phyloP scores from a whole-genome alignment of 192 early-diverging fungal genomes.

The Backusella morwellensis region DNA sequence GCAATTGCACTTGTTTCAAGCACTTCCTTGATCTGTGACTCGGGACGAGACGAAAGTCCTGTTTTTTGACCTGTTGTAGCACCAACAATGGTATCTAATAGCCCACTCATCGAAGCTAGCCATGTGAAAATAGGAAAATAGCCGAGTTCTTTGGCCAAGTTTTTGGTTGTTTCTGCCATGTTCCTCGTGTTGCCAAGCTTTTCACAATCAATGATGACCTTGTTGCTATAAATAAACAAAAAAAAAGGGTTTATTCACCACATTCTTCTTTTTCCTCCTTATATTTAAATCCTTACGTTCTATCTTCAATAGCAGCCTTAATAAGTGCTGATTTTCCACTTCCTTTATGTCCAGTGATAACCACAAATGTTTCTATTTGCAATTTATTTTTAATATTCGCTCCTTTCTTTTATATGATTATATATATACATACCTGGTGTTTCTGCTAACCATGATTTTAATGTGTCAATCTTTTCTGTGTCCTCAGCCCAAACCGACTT shows the following conservation, averaged over 20 bases:
- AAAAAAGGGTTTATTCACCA: neutral
- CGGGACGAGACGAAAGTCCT: conserved; percentile 77
- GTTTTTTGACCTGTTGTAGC: conserved; percentile 91
- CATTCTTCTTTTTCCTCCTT: neutral
- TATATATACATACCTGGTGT: conserved; percentile 41
- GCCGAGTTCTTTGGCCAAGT: conserved; percentile 81
- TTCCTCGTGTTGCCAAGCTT: conserved; percentile 70
- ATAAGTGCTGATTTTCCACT: conserved; percentile 79
- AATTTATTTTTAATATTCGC: neutral
- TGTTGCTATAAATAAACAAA: conserved; percentile 39
- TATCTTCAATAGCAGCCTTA: conserved; percentile 61
- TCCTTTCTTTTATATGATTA: neutral
- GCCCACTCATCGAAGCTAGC: conserved; percentile 64
- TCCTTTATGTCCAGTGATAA: conserved; percentile 85
- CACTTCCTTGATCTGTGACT: conserved; percentile 80
- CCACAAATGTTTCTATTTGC: conserved; percentile 70
- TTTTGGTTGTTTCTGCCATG: conserved; percentile 71
- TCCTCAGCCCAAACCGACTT: conserved; percentile 53
- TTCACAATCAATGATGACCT: conserved; percentile 79
- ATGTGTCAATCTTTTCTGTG: conserved; percentile 51
- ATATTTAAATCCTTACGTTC: conserved; percentile 40
- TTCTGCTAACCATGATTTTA: conserved; percentile 58
- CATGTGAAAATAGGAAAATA: conserved; percentile 92
- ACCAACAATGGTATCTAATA: conserved; percentile 84
- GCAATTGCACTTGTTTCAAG: conserved; percentile 79